phyloP scores from a whole-genome alignment of 768 basidiomycete genomes.

The Boletus speciosus region DNA sequence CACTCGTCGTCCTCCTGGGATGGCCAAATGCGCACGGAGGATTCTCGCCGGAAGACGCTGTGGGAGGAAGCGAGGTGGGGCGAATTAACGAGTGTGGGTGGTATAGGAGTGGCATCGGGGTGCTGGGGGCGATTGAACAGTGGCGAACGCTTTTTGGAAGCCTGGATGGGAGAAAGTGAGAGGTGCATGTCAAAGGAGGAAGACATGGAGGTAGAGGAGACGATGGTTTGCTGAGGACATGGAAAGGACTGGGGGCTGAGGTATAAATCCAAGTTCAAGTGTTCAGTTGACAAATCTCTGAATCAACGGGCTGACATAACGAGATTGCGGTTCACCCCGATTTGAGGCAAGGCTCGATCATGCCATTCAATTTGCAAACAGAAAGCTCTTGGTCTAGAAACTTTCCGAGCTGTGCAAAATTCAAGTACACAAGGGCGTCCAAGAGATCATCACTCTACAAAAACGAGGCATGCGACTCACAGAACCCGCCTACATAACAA shows the following conservation, averaged over 20 bases:
- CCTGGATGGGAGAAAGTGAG: slow-evolving; percentile 1
- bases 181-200: slow-evolving; percentile 12
- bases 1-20: slow-evolving; percentile 55
- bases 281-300: slow-evolving; percentile 25
- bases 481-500: slow-evolving; percentile 61
- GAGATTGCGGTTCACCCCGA: slow-evolving; percentile 12
- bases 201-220: slow-evolving; percentile 9
- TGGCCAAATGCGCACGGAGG: slow-evolving; percentile 35
- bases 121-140: slow-evolving; percentile 19
- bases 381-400: slow-evolving; percentile 22
- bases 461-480: slow-evolving; percentile 27
- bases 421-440: slow-evolving; percentile 16
- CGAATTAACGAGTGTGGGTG: slow-evolving; percentile 54
- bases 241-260: neutral
- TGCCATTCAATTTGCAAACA: slow-evolving; percentile 14
- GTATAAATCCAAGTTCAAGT: slow-evolving; percentile 18
- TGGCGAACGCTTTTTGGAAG: slow-evolving; percentile 18
- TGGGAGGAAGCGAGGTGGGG: slow-evolving; percentile 50
- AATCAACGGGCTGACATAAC: slow-evolving; percentile 27
- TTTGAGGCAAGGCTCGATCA: slow-evolving; percentile 19
- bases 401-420: slow-evolving; percentile 14
- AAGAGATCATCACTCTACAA: slow-evolving; percentile 19
- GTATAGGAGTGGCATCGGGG: slow-evolving; percentile 45
- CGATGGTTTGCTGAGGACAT: slow-evolving; percentile 10
- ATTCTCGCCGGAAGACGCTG: slow-evolving; percentile 45